A percentile compares a stretch with the other conserved stretches of the same genome.
Evolutionary conservation across 495 filamentous ascomycete genomes (phyloP).

Genomic region (Hamigera avellanea): DNA sequence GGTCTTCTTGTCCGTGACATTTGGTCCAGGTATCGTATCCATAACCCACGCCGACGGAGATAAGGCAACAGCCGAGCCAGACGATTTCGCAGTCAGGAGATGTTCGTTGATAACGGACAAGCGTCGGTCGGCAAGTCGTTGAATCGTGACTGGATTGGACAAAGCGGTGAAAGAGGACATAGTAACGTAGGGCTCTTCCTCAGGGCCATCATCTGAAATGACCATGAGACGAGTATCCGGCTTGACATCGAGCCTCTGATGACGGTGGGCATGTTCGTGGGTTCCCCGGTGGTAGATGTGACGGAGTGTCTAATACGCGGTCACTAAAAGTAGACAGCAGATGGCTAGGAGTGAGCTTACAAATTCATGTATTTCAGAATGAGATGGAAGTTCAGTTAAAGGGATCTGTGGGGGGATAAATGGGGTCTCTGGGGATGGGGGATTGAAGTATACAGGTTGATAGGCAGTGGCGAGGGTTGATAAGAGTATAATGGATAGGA

Average conservation of each 20-base stretch:
- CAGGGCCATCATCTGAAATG: slow-evolving; percentile 49
- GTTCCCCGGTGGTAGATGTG: slow-evolving; percentile 89
- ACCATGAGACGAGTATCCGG: slow-evolving; percentile 51
- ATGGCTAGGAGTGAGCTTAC: slow-evolving; percentile 18
- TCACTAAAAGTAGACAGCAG: slow-evolving; percentile 4
- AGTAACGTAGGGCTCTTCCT: slow-evolving; percentile 23
- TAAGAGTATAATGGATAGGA: slow-evolving; percentile 15
- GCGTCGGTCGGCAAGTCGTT: slow-evolving; percentile 71
- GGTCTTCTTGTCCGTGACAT: slow-evolving; percentile 77
- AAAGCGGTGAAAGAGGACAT: slow-evolving; percentile 34
- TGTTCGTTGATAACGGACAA: slow-evolving; percentile 64
- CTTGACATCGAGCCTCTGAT: slow-evolving; percentile 62
- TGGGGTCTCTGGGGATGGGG: slow-evolving; percentile 13
- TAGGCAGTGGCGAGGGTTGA: slow-evolving; percentile 14
- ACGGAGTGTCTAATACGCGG: slow-evolving; percentile 50
- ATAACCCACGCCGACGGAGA: slow-evolving; percentile 68
- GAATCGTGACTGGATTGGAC: slow-evolving; percentile 54
- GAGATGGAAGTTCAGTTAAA: slow-evolving; percentile 8
- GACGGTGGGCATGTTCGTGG: slow-evolving; percentile 56
- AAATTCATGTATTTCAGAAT: slow-evolving; percentile 22
- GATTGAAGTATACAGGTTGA: slow-evolving; percentile 20
- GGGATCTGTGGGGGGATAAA: slow-evolving; percentile 25
- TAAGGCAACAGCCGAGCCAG: slow-evolving; percentile 45
- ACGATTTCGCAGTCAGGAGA: slow-evolving; percentile 52
- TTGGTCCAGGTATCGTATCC: slow-evolving; percentile 67